Conservation (phyloP, 768 basidiomycete species). For the Lactarius akahatsu region DNA sequence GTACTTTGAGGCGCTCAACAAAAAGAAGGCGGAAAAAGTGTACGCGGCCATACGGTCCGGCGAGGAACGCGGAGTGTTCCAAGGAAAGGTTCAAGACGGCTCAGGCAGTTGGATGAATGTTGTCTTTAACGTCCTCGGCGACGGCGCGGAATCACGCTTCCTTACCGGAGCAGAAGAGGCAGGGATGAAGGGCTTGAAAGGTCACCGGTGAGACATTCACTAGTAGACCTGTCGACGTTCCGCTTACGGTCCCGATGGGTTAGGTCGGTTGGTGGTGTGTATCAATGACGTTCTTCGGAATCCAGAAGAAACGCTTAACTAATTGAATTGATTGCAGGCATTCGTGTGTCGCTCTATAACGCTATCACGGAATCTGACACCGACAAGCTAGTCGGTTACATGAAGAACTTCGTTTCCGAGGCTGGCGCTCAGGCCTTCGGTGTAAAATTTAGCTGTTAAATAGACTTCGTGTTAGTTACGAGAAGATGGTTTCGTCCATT, state of each 20-base stretch:
- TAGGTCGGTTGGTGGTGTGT: conserved; percentile 30
- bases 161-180: conserved; percentile 73
- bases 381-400: conserved; percentile 58
- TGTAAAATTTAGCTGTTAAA: conserved; percentile 2
- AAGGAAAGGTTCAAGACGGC: conserved; percentile 66
- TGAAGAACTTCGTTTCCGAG: conserved; percentile 49
- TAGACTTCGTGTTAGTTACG: conserved; percentile 1
- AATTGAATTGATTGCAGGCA: conserved; percentile 43
- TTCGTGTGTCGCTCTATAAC: conserved; percentile 87
- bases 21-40: conserved; percentile 71
- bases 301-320: background rate
- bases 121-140: conserved; percentile 75
- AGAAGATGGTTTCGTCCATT: background rate
- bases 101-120: conserved; percentile 96
- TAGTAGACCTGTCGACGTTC: conserved; percentile 4
- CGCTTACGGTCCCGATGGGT: background rate
- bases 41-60: conserved; percentile 74
- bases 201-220: conserved; percentile 69
- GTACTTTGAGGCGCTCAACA: conserved; percentile 65
- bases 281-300: background rate
- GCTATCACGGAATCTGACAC: conserved; percentile 77
- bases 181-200: conserved; percentile 86
- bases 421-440: background rate
- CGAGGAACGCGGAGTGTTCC: conserved; percentile 66
- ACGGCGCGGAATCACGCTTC: conserved; percentile 73